Conservation (phyloP, 306 rosid genomes). For the Cicer judaicum region DNA sequence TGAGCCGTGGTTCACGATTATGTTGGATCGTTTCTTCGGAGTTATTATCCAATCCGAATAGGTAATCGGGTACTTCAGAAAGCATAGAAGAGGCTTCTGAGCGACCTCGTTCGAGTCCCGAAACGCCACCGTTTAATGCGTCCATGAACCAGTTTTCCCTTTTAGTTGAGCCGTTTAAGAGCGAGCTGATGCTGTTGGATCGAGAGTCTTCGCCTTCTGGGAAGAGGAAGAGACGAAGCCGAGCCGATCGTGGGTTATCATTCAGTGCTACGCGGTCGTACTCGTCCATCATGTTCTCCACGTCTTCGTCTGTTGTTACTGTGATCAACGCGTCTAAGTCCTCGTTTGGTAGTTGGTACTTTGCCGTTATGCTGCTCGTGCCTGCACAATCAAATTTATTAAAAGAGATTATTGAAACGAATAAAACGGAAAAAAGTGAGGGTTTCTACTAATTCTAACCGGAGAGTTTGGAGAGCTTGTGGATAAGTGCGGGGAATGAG, state of each 20-base stretch:
- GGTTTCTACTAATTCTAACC: slow-evolving; percentile 39
- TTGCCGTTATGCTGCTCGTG: slow-evolving; percentile 60
- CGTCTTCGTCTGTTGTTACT: slow-evolving; percentile 88
- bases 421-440: no score
- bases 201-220: slow-evolving; percentile 58
- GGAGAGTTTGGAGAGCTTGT: slow-evolving; percentile 81
- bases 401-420: no score
- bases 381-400: slow-evolving; percentile 49
- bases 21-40: slow-evolving; percentile 56
- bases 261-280: slow-evolving; percentile 76
- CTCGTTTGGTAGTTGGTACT: slow-evolving; percentile 98
- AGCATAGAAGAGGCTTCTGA: slow-evolving; percentile 88
- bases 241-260: slow-evolving; percentile 70
- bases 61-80: slow-evolving; percentile 91
- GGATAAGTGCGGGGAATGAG: slow-evolving; percentile 66
- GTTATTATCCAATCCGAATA: slow-evolving; percentile 79
- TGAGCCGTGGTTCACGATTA: slow-evolving; percentile 51
- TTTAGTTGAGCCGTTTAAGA: slow-evolving; percentile 75
- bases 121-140: slow-evolving; percentile 72
- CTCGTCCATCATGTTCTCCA: slow-evolving; percentile 98
- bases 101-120: slow-evolving; percentile 70
- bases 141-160: slow-evolving; percentile 94
- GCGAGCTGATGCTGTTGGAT: slow-evolving; percentile 74
- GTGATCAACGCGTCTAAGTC: slow-evolving; percentile 94
- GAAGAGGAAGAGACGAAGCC: slow-evolving; percentile 86